phyloP scores from a whole-genome alignment of 2,329 filamentous ascomycete species.

The Corinectria fuckeliana region DNA sequence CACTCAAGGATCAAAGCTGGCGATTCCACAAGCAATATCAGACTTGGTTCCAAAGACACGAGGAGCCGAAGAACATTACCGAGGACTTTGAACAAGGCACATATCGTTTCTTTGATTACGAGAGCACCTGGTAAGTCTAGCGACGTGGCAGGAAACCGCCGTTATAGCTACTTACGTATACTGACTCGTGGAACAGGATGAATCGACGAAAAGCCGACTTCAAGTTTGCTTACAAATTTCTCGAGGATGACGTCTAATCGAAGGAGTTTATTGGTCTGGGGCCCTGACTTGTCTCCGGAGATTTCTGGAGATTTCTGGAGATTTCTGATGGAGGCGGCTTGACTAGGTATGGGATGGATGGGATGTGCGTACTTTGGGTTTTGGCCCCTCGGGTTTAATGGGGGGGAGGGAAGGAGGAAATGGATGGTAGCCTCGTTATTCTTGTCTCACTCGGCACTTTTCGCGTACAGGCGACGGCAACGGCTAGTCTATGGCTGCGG shows the following conservation, averaged over 20 bases:
- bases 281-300: neutral
- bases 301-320: neutral
- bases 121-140: constrained; percentile 90
- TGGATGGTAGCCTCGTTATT: constrained; percentile 21
- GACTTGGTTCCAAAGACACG: constrained; percentile 98
- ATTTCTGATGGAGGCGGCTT: neutral
- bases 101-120: constrained; percentile 99
- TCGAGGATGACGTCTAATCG: constrained; percentile 83
- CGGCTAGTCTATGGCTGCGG: constrained; percentile 14
- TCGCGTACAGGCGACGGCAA: constrained; percentile 9
- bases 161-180: neutral
- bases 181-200: constrained; percentile 74
- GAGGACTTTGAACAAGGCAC: constrained; percentile 99
- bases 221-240: constrained; percentile 97
- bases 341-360: constrained; percentile 6
- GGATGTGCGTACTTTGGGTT: constrained; percentile 16
- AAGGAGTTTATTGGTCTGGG: neutral
- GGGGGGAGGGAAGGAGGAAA: constrained; percentile 16
- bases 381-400: constrained; percentile 12
- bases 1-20: constrained; percentile 98
- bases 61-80: constrained; percentile 97
- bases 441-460: constrained; percentile 17
- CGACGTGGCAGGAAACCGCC: neutral
- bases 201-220: constrained; percentile 97
- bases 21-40: constrained; percentile 99